Evolutionary conservation across 1,284 basidiomycete species (phyloP).

Genomic region (Pascua guehoae): DNA sequence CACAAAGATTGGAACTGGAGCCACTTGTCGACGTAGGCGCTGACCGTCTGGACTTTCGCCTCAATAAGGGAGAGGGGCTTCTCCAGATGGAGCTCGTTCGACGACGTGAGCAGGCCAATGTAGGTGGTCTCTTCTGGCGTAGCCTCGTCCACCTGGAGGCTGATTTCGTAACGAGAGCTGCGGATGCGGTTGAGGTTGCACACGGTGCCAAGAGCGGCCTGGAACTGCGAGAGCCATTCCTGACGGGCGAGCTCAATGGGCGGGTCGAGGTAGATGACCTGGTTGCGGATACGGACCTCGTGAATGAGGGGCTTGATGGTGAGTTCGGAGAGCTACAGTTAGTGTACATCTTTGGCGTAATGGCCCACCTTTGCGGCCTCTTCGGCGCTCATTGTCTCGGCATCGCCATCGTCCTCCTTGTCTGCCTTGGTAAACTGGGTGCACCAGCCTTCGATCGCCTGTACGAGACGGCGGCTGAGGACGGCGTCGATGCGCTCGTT

Average conservation of each 20-base stretch:
- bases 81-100: conserved; percentile 70
- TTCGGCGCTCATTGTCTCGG: conserved; percentile 51
- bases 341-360: neutral
- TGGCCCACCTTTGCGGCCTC: conserved; percentile 5
- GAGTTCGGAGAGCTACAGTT: conserved; percentile 1
- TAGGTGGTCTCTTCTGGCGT: conserved; percentile 68
- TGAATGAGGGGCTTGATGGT: conserved; percentile 76
- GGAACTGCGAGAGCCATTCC: conserved; percentile 86
- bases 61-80: conserved; percentile 85
- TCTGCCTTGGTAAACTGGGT: conserved; percentile 72
- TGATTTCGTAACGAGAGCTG: conserved; percentile 93
- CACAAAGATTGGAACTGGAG: conserved; percentile 97
- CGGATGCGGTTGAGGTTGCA: conserved; percentile 84
- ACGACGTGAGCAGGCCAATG: conserved; percentile 71
- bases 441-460: conserved; percentile 84
- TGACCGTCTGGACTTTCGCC: conserved; percentile 68
- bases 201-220: conserved; percentile 83
- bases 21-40: conserved; percentile 93
- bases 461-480: conserved; percentile 69
- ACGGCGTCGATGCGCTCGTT: conserved; percentile 82
- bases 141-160: conserved; percentile 71
- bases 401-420: conserved; percentile 67
- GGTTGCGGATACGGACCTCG: conserved; percentile 95
- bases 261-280: conserved; percentile 97
- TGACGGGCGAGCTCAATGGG: conserved; percentile 91